These are phyloP conservation scores for Galerina marginata DNA, from an alignment of 768 basidiomycete genomes.

Conservation along the genomic window DNA sequence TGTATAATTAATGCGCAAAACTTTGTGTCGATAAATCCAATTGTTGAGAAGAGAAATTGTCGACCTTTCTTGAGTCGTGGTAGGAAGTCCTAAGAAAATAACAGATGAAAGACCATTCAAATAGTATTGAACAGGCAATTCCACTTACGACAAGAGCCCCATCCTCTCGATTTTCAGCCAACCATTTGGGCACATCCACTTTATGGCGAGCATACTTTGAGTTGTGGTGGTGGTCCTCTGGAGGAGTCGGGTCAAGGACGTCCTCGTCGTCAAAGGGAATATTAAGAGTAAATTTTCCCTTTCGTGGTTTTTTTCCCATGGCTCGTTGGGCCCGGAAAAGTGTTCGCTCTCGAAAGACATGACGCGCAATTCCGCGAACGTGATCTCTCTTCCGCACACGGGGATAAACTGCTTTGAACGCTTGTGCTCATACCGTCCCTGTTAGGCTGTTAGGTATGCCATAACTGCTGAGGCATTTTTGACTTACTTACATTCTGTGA, in stretches of 20 bases:
- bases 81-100: conserved; percentile 31
- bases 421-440: conserved; percentile 24
- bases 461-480: background rate
- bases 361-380: conserved; percentile 19
- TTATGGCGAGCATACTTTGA: conserved; percentile 13
- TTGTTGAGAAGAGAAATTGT: conserved; percentile 28
- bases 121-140: background rate
- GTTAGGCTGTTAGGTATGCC: background rate
- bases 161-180: conserved; percentile 26
- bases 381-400: conserved; percentile 20
- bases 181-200: conserved; percentile 16
- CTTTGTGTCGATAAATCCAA: conserved; percentile 34
- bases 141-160: conserved; percentile 36
- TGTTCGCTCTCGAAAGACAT: conserved; percentile 12
- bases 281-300: background rate
- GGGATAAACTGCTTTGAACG: conserved; percentile 20
- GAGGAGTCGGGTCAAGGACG: conserved; percentile 10
- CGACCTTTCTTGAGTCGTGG: conserved; percentile 27
- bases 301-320: background rate
- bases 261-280: conserved; percentile 5
- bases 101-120: background rate
- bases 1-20: conserved; percentile 44
- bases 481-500: conserved; percentile 16
- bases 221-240: conserved; percentile 21
- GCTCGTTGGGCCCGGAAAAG: background rate